phyloP scores from a whole-genome alignment of 345 rosid genomes.

The Acer yangbiense region DNA sequence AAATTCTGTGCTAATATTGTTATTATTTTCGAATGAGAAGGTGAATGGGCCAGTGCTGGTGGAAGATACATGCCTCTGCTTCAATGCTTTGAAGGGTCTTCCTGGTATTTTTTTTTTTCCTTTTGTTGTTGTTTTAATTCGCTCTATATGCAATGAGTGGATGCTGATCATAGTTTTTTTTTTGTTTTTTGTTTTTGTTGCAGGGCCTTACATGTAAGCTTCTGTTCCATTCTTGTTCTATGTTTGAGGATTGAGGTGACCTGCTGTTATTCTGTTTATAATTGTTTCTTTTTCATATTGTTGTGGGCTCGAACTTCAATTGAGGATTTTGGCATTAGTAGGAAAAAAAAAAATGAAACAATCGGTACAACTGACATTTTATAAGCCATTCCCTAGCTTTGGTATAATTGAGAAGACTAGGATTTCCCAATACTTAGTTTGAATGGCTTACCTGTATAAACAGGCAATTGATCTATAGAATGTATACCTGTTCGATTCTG shows the following conservation, averaged over 20 bases:
- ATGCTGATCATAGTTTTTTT: constrained; percentile 11
- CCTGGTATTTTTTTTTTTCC: constrained; percentile 55
- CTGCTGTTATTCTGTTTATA: background rate
- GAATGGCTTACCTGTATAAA: background rate
- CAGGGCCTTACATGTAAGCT: constrained; percentile 99
- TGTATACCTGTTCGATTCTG: background rate
- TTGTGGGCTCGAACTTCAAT: background rate
- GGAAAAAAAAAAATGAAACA: background rate
- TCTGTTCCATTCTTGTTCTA: constrained; percentile 14
- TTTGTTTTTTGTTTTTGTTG: constrained; percentile 34
- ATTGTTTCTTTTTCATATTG: background rate
- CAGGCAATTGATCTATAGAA: background rate
- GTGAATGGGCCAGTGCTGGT: constrained; percentile 92
- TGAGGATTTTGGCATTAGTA: background rate
- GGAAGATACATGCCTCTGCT: constrained; percentile 97
- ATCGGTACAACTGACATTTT: background rate
- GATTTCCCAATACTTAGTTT: background rate
- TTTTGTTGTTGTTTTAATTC: background rate
- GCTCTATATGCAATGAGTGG: background rate
- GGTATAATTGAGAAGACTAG: background rate
- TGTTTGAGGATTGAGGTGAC: constrained; percentile 14
- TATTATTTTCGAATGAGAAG: constrained; percentile 40
- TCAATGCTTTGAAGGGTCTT: constrained; percentile 92
- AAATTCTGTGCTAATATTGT: background rate
- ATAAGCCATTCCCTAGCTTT: background rate